These are phyloP conservation scores for Leccinum angustisporum DNA, from an alignment of 1,284 basidiomycete genomes.

Conservation along the genomic window DNA sequence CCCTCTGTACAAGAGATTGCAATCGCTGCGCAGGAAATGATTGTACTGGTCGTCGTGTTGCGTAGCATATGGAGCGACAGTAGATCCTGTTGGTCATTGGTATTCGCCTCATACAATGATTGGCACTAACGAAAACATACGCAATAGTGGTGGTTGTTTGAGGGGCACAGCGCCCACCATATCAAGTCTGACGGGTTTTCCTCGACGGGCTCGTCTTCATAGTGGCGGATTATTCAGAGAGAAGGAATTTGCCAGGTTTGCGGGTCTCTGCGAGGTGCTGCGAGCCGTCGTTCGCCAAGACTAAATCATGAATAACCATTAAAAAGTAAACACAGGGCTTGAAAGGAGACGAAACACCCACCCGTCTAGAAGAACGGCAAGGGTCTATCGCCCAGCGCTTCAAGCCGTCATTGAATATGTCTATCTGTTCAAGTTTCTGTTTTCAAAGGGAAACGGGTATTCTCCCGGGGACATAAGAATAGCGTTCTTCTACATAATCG, in stretches of 20 bases:
- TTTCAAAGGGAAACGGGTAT: constrained; percentile 11
- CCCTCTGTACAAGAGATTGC: constrained; percentile 33
- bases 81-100: constrained; percentile 24
- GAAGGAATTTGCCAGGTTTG: constrained; percentile 10
- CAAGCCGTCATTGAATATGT: not conserved
- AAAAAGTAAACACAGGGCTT: constrained; percentile 10
- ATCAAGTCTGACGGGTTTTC: constrained; percentile 13
- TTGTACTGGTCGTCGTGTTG: constrained; percentile 35
- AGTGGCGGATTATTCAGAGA: not conserved
- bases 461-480: constrained; percentile 8
- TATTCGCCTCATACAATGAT: no score
- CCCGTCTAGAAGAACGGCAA: not conserved
- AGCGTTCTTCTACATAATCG: no score
- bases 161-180: constrained; percentile 1
- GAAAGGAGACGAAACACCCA: not conserved
- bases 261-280: constrained; percentile 9
- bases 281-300: constrained; percentile 14
- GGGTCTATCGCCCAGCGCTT: constrained; percentile 12
- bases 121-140: constrained; percentile 5
- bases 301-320: not conserved
- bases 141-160: not conserved
- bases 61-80: constrained; percentile 45
- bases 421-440: constrained; percentile 4
- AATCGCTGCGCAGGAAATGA: constrained; percentile 41
- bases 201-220: constrained; percentile 5